Evolutionary conservation across 1,139 yeast genomes (phyloP), one percentile per base, ranked within the genome.

Genomic region (Debaryomycetaceae sp.): DNA sequence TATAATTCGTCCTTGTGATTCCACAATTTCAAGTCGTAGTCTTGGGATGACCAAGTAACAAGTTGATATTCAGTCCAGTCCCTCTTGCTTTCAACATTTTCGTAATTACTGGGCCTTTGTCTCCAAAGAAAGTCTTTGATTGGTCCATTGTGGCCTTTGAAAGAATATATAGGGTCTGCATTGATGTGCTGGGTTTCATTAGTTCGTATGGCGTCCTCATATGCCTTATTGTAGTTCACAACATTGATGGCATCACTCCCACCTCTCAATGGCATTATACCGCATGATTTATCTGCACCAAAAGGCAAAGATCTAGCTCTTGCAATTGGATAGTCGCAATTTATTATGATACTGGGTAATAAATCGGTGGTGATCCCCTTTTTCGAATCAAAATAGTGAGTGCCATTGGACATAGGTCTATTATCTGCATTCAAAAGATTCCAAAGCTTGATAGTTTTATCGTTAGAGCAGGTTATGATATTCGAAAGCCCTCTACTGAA

Each of bases 51-150:
- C 97, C 98, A 93, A 0, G 99, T 88, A 0, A 93, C 95, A 43
- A 93, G 65, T 60, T 91, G 97, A 58, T 79, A 90, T 49, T 89
- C 96, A 45, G 90, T 73, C 68, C 90, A 90, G 53, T 81, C 84
- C 7, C 72, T 55, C 6, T 66, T 69, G 1, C 76, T 62, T 14
- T 75, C 75, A 50, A 51, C 68, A 49, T 63, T 66, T 30, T 60
- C 62, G 44, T 72, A 72, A 5, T 48, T 48, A 38, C 62, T 72
- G 45, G 68, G 74, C 44, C 88, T 70, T 6, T 81, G 70, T 53
- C 97, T 71, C 97, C 97, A 91, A 2, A 91, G 70, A 59, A 90
- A 89, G 59, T 91, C 98, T 41, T 85, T 84, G 20, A 91, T 84
- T 2, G 93, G 87, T 41, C 87, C 96, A 1, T 79, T 72, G 59